Conservation (phyloP, 2,329 filamentous ascomycete species). For the Curvularia sp. region DNA sequence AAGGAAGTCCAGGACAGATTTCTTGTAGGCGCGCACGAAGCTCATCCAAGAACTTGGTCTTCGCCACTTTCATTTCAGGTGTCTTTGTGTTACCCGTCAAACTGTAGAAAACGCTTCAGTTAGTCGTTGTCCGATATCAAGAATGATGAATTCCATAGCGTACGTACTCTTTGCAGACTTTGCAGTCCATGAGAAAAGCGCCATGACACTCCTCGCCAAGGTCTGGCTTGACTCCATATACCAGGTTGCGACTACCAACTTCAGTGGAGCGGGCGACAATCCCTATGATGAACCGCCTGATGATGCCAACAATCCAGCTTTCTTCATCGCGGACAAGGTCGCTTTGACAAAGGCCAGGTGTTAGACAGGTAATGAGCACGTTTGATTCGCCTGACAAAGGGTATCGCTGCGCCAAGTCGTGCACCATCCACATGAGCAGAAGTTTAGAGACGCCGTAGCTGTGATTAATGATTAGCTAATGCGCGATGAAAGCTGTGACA, state of each 20-base stretch:
- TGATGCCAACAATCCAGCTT: conserved; percentile 1
- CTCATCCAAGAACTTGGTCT: neutral
- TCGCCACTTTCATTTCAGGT: neutral
- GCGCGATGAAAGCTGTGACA: too few species aligned
- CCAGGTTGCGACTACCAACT: conserved; percentile 29
- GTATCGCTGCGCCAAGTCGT: conserved; percentile 28
- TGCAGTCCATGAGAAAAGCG: conserved; percentile 29
- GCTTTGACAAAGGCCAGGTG: conserved; percentile 38
- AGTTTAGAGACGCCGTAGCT: conserved; percentile 36
- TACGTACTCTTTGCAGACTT: conserved; percentile 19
- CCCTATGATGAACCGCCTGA: conserved; percentile 7
- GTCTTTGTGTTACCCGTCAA: conserved; percentile 1
- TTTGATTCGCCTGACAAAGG: conserved; percentile 28
- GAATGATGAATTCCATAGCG: neutral
- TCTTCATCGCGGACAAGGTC: conserved; percentile 36
- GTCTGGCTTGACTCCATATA: conserved; percentile 26
- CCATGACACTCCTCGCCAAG: conserved; percentile 30
- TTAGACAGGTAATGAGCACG: conserved; percentile 39
- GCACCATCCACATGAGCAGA: conserved; percentile 34
- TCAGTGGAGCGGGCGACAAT: conserved; percentile 31
- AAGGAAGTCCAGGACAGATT: conserved; percentile 1
- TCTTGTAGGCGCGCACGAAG: neutral
- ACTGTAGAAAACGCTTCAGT: neutral
- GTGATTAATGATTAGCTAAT: conserved; percentile 12
- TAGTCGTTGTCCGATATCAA: neutral